Evolutionary conservation across 805 yeast genomes (phyloP).

Genomic region (Yarrowia sp.): DNA sequence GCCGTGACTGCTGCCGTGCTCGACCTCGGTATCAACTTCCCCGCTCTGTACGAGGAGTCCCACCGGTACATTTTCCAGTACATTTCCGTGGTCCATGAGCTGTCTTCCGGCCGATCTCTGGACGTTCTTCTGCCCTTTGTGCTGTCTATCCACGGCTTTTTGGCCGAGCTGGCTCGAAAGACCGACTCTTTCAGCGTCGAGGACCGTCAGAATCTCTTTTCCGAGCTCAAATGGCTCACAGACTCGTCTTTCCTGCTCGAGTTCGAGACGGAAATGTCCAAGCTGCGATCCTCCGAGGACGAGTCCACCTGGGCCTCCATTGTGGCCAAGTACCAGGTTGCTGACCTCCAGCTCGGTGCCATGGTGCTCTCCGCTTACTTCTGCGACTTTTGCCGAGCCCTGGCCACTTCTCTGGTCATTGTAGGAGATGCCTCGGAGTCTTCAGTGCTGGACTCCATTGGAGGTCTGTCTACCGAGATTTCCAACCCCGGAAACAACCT

Average conservation of each 20-base stretch:
- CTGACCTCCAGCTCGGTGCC: constrained; percentile 43
- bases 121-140: constrained; percentile 42
- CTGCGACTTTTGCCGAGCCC: constrained; percentile 41
- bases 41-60: constrained; percentile 47
- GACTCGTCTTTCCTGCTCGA: constrained; percentile 41
- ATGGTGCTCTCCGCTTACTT: constrained; percentile 41
- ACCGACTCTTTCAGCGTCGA: constrained; percentile 33
- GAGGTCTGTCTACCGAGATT: constrained; percentile 41
- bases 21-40: constrained; percentile 46
- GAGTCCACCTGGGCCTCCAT: constrained; percentile 40
- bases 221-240: constrained; percentile 40
- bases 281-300: constrained; percentile 39
- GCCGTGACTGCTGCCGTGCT: constrained; percentile 51
- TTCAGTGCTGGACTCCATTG: constrained; percentile 14
- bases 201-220: constrained; percentile 34
- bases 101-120: constrained; percentile 39
- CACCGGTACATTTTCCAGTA: constrained; percentile 41
- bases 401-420: constrained; percentile 41
- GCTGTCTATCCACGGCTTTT: constrained; percentile 49
- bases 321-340: constrained; percentile 38
- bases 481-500: constrained; percentile 36
- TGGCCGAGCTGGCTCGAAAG: constrained; percentile 48
- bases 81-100: constrained; percentile 24
- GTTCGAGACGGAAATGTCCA: constrained; percentile 42
- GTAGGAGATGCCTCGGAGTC: constrained; percentile 25